Percentiles rank a stretch among this genome's conserved stretches.
phyloP scores from a whole-genome alignment of 2,329 filamentous ascomycete species.

The Aspergillus glaucus region DNA sequence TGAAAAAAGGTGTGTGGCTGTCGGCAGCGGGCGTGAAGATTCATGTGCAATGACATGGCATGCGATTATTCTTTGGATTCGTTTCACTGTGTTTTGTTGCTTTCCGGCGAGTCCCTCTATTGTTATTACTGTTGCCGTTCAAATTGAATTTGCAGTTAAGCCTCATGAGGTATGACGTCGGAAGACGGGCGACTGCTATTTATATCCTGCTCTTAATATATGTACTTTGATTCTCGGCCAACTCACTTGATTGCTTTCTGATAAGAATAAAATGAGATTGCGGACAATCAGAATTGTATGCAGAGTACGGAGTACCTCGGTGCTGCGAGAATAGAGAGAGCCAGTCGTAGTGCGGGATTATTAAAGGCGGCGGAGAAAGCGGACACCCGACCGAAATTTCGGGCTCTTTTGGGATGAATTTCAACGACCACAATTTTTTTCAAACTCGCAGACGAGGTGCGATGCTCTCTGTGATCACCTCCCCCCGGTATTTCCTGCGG shows the following conservation, averaged over 20 bases:
- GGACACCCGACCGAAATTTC: conserved; percentile 27
- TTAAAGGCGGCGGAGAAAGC: conserved; percentile 23
- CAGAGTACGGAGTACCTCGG: no score
- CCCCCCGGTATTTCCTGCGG: background rate
- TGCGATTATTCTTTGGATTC: background rate
- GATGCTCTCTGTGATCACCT: conserved; percentile 9
- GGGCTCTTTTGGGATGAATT: conserved; percentile 6
- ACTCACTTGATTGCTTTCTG: no score
- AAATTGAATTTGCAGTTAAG: background rate
- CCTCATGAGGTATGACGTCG: no score
- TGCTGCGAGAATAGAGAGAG: no score
- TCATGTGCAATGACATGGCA: conserved; percentile 1
- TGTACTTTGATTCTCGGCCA: no score
- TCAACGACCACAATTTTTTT: background rate
- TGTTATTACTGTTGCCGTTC: background rate
- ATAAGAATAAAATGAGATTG: no score
- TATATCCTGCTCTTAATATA: no score
- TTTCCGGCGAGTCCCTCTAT: background rate
- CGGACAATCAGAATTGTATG: no score
- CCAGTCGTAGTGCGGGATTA: conserved; percentile 1
- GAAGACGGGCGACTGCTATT: no score
- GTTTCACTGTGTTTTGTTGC: background rate
- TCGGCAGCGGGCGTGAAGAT: background rate
- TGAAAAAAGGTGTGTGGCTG: background rate
- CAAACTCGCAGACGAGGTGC: conserved; percentile 5